These are phyloP conservation scores for Brettanomyces sp. DNA, from an alignment of 805 yeast species.

Conservation along the genomic window DNA sequence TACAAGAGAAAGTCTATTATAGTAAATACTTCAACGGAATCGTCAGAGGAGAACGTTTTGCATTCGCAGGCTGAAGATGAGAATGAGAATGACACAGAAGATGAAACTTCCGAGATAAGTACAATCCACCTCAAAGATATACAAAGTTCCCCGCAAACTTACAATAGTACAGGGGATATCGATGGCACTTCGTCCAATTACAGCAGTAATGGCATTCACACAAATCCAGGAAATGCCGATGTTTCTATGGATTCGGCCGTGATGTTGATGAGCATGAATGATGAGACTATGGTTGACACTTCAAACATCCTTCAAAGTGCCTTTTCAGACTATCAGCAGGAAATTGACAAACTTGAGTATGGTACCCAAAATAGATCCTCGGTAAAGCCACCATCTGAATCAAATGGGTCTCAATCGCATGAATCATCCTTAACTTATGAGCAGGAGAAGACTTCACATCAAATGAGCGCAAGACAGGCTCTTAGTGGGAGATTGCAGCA, in stretches of 20 bases:
- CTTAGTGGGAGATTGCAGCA: not conserved
- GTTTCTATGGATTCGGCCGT: slow-evolving; percentile 9
- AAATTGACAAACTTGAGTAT: slow-evolving; percentile 8
- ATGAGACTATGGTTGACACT: slow-evolving; percentile 10
- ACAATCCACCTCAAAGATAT: no score
- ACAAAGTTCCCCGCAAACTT: no score
- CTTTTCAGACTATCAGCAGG: slow-evolving; percentile 17
- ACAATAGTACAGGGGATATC: no score
- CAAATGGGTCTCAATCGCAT: not conserved
- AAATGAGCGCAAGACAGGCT: not conserved
- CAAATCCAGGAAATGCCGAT: not conserved
- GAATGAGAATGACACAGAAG: no score
- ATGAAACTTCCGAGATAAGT: no score
- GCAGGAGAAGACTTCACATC: not conserved
- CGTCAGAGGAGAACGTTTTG: no score
- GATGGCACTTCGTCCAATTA: no score
- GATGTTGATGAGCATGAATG: slow-evolving; percentile 8
- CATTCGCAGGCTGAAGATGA: no score
- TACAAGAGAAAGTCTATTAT: no score
- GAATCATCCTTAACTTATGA: not conserved
- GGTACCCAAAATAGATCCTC: not conserved
- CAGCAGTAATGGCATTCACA: no score
- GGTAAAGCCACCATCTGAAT: not conserved
- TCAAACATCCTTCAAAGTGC: slow-evolving; percentile 14
- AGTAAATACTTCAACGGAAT: no score